Evolutionary conservation across 106 monocot species (phyloP).

Genomic region (Platanthera zijinensis): DNA sequence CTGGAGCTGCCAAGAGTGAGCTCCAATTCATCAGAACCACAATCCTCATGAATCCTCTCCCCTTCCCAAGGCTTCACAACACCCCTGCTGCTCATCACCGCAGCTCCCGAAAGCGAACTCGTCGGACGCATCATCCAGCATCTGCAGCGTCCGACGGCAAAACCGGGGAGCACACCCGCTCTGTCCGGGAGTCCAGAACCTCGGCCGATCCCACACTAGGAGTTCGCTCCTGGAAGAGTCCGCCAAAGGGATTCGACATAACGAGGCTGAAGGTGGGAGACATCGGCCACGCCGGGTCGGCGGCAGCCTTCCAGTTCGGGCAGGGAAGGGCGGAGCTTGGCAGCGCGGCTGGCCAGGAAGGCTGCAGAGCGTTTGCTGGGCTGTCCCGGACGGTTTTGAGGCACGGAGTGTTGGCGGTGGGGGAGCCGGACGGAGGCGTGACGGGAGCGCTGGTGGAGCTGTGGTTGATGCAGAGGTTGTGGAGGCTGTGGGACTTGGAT

Average conservation of each 20-base stretch:
- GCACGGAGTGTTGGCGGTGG: slow-evolving; percentile 39
- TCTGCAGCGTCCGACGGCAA: slow-evolving; percentile 9
- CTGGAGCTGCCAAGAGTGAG: slow-evolving; percentile 51
- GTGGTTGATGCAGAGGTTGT: slow-evolving; percentile 43
- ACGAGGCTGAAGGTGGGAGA: slow-evolving; percentile 60
- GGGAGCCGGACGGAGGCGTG: slow-evolving; percentile 58
- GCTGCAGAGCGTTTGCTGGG: slow-evolving; percentile 8
- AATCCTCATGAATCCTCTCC: slow-evolving; percentile 60
- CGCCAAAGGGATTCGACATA: slow-evolving; percentile 31
- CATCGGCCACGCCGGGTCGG: slow-evolving; percentile 32
- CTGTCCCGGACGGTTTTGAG: slow-evolving; percentile 56
- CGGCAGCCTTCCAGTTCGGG: slow-evolving; percentile 24
- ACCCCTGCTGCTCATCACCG: slow-evolving; percentile 8
- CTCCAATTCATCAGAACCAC: slow-evolving; percentile 43
- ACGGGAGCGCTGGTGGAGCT: slow-evolving; percentile 72
- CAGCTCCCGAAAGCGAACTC: slow-evolving; percentile 43
- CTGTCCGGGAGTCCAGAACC: slow-evolving; percentile 45
- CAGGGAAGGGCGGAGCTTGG: slow-evolving; percentile 36
- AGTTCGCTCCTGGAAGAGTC: slow-evolving; percentile 14
- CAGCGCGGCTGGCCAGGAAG: slow-evolving; percentile 35
- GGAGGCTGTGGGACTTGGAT: slow-evolving; percentile 9
- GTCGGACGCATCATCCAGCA: slow-evolving; percentile 15
- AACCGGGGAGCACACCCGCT: slow-evolving; percentile 45
- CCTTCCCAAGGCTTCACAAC: slow-evolving; percentile 68
- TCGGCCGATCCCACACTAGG: slow-evolving; percentile 21